Evolutionary conservation across 176 grass and related monocot genomes (phyloP).

Genomic region (Musa schizocarpa): DNA sequence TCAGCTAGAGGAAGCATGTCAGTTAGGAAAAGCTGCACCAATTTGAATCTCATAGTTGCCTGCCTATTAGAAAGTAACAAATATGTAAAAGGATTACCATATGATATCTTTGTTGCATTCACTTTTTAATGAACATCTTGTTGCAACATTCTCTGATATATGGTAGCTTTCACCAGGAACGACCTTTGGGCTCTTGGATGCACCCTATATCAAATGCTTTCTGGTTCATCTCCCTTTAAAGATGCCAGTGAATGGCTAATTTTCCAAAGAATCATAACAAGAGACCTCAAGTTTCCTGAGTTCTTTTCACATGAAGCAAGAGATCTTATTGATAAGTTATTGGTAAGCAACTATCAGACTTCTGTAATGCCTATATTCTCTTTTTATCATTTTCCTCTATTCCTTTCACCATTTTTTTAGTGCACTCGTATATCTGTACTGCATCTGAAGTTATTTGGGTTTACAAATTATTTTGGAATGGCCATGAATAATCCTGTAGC

Average conservation of each 20-base stretch:
- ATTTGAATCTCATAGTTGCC: neutral
- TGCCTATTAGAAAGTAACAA: neutral
- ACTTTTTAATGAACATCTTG: neutral
- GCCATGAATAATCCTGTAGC: neutral
- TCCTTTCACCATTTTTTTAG: too few species aligned
- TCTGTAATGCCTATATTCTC: neutral
- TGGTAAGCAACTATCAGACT: conserved; percentile 41
- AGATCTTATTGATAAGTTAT: conserved; percentile 78
- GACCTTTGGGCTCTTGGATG: conserved; percentile 98
- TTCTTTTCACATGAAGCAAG: conserved; percentile 77
- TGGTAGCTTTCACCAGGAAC: conserved; percentile 51
- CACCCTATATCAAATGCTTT: conserved; percentile 94
- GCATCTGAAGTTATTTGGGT: too few species aligned
- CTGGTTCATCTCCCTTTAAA: conserved; percentile 92
- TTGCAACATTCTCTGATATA: conserved; percentile 8
- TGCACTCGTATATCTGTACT: too few species aligned
- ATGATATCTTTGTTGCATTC: too few species aligned
- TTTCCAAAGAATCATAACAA: conserved; percentile 91
- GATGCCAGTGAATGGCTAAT: conserved; percentile 96
- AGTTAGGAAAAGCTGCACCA: neutral
- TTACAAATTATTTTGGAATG: neutral
- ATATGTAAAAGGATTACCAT: neutral
- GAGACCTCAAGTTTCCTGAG: conserved; percentile 77
- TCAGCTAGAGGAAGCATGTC: neutral
- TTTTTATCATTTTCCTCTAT: too few species aligned